phyloP scores from a whole-genome alignment of 768 basidiomycete species.

The Wakefieldia striispora region DNA sequence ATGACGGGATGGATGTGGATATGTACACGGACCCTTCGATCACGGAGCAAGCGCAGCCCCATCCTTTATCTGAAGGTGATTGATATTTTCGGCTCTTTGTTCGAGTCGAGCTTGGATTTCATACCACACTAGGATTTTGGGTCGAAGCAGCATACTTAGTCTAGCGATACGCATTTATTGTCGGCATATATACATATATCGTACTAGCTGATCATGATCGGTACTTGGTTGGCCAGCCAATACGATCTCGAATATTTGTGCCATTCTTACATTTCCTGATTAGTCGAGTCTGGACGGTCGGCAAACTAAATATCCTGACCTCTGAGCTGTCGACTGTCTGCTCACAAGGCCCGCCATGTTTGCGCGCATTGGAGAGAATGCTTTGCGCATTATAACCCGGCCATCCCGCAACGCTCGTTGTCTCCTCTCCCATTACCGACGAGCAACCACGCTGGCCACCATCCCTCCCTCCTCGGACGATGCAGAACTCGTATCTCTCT shows the following conservation, averaged over 20 bases:
- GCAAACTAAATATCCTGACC: too few species aligned
- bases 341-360: slow-evolving; percentile 30
- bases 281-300: background rate
- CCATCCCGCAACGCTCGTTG: slow-evolving; percentile 27
- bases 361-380: slow-evolving; percentile 39
- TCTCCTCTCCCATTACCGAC: slow-evolving; percentile 32
- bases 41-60: slow-evolving; percentile 12
- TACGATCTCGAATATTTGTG: too few species aligned
- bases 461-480: slow-evolving; percentile 68
- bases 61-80: slow-evolving; percentile 10
- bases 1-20: slow-evolving; percentile 26
- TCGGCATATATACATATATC: slow-evolving; percentile 12
- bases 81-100: slow-evolving; percentile 11
- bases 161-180: slow-evolving; percentile 29
- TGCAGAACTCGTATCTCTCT: slow-evolving; percentile 61
- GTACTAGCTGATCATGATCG: slow-evolving; percentile 8
- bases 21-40: slow-evolving; percentile 16
- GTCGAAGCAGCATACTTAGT: slow-evolving; percentile 23
- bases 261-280: slow-evolving; percentile 11
- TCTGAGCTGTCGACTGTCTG: background rate
- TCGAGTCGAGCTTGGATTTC: slow-evolving; percentile 15
- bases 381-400: slow-evolving; percentile 35
- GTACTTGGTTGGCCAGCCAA: too few species aligned
- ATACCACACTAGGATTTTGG: slow-evolving; percentile 33
- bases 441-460: slow-evolving; percentile 41